Evolutionary conservation across 1,284 basidiomycete genomes (phyloP).

Genomic region (Leucoagaricus sp.): DNA sequence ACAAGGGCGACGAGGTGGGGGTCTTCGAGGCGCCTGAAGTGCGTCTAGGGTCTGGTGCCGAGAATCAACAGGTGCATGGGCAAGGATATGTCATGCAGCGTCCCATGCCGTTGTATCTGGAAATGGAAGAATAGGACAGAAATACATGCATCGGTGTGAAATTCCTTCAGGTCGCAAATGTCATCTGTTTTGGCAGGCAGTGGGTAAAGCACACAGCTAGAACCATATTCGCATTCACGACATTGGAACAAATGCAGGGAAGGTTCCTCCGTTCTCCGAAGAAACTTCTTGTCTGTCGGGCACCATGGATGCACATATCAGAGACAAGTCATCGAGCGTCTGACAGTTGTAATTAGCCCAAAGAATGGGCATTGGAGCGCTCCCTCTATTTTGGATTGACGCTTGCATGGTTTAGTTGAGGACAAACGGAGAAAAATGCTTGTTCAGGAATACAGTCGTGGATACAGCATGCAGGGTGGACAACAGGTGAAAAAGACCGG

Average conservation of each 20-base stretch:
- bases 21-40: background rate
- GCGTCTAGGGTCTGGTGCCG: background rate
- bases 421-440: background rate
- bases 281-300: background rate
- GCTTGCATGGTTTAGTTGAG: background rate
- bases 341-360: slow-evolving; percentile 4
- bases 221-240: background rate
- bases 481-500: slow-evolving; percentile 3
- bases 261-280: background rate
- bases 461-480: slow-evolving; percentile 2
- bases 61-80: background rate
- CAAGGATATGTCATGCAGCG: background rate
- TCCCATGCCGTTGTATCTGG: slow-evolving; percentile 10
- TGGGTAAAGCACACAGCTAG: slow-evolving; percentile 12
- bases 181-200: slow-evolving; percentile 11
- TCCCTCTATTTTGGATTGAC: background rate
- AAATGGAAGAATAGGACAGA: slow-evolving; percentile 12
- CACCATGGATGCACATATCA: slow-evolving; percentile 2
- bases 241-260: slow-evolving; percentile 5
- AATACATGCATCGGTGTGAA: slow-evolving; percentile 2
- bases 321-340: background rate
- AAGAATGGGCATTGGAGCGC: background rate
- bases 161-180: slow-evolving; percentile 9
- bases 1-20: slow-evolving; percentile 3
- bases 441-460: background rate